Evolutionary conservation across 2,329 filamentous ascomycete species (phyloP).

Genomic region (Monosporascus sp.): DNA sequence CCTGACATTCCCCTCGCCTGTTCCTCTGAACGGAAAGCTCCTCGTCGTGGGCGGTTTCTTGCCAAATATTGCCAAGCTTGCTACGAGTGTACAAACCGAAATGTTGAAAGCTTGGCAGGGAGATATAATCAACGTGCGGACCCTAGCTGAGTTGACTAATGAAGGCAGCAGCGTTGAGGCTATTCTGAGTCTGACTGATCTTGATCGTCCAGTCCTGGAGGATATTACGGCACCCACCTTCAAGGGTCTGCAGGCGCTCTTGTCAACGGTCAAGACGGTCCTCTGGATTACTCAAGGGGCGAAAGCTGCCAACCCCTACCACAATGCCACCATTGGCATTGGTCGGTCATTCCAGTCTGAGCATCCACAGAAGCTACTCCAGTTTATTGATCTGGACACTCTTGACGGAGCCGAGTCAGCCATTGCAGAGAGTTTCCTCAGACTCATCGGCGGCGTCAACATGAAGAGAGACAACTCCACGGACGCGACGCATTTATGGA

Average conservation of each 20-base stretch:
- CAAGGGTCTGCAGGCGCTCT: not conserved
- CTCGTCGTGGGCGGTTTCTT: not conserved
- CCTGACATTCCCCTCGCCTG: not conserved
- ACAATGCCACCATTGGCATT: conserved; percentile 2
- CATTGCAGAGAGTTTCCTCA: not conserved
- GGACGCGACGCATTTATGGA: no score
- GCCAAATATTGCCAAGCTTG: not conserved
- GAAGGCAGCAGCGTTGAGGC: not conserved
- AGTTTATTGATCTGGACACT: not conserved
- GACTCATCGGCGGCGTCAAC: not conserved
- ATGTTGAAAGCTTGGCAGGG: not conserved
- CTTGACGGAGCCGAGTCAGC: not conserved
- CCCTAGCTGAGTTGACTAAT: not conserved
- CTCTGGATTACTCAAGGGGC: conserved; percentile 5
- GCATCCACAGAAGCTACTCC: not conserved
- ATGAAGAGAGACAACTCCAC: no score
- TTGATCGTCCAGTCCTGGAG: not conserved
- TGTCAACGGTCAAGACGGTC: not conserved
- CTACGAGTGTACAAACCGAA: not conserved
- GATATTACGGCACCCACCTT: not conserved
- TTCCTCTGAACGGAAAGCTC: not conserved
- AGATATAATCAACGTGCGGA: not conserved
- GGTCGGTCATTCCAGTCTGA: not conserved
- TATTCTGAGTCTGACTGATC: not conserved
- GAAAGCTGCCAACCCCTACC: not conserved